Evolutionary conservation across 352 stramenopile species (phyloP), one percentile per base, ranked within the genome.

Genomic region (Aphanomyces euteiches): DNA sequence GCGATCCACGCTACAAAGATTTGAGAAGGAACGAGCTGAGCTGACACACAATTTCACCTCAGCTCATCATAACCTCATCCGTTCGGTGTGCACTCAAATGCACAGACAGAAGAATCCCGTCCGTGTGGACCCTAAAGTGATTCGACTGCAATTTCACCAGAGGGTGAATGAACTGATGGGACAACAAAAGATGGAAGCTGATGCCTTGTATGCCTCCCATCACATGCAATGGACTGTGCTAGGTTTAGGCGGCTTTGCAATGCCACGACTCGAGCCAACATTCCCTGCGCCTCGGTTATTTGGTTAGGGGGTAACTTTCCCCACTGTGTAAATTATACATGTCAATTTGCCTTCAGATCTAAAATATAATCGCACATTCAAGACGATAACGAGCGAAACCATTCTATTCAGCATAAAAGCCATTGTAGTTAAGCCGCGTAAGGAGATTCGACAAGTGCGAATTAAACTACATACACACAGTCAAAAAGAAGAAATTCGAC

Each of bases 381-480:
- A 19, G 50, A 19, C 50, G 15, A 58, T 28, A 53, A 53, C 45
- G 45, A 19, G 45, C 45, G 13, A 15, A 15, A 61, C 19, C 7
- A 57, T 34, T 67, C 54, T 67, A 73, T 75, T 47, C 43, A 48
- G 72, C 73, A 56, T 90, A 90, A 61, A 80, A 89, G 34, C 84
- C 82, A 75, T 94, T 94, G 72, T 89, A 95, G 70, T 95, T 86
- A 10, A 95, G 80, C 15, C 87, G 81, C 15, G 79, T 87, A 64
- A 78, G 89, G 5, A 95, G 73, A 56, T 94, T 91, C 3, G 77
- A 80, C 47, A 95, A 73, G 69, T 93, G 81, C 13, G 77, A 77
- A 58, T 88, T 75, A 38, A 77, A 77, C 74, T 88, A 65, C 2
- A 36, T 47, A 68, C 47, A 10, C 58, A 28, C 63, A 38, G 40